Percentiles rank a stretch among this genome's conserved stretches.
phyloP scores from a whole-genome alignment of 2,329 filamentous ascomycete species.

The Fusarium sp. region DNA sequence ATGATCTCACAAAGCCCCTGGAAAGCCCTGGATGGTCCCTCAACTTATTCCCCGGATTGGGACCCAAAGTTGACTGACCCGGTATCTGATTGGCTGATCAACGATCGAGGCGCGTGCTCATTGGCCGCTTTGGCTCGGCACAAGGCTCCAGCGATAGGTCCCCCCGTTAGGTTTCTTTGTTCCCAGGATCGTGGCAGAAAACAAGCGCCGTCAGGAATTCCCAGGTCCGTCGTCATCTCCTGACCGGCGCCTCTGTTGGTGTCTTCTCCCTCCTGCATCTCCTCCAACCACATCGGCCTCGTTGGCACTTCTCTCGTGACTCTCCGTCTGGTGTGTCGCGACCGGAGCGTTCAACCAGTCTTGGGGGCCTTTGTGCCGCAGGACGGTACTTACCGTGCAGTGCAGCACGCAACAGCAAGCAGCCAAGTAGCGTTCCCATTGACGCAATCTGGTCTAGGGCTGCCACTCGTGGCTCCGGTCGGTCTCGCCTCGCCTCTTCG shows the following conservation, averaged over 20 bases:
- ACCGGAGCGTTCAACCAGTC: conserved; percentile 20
- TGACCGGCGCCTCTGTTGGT: conserved; percentile 25
- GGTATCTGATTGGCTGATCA: conserved; percentile 14
- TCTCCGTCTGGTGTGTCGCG: conserved; percentile 15
- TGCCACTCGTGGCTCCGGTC: conserved; percentile 11
- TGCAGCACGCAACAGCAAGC: not conserved
- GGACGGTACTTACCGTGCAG: conserved; percentile 28
- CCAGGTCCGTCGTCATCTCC: conserved; percentile 35
- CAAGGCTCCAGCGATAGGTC: conserved; percentile 7
- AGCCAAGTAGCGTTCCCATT: conserved; percentile 26
- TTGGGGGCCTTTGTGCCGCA: conserved; percentile 38
- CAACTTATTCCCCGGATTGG: conserved; percentile 34
- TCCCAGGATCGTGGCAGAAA: conserved; percentile 42
- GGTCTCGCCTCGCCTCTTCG: conserved; percentile 18
- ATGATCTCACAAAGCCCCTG: conserved; percentile 10
- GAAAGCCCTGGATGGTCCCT: conserved; percentile 22
- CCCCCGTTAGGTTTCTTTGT: conserved; percentile 11
- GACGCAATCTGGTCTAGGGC: conserved; percentile 40
- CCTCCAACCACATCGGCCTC: conserved; percentile 29
- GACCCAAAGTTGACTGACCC: conserved; percentile 14
- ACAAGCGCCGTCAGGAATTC: conserved; percentile 30
- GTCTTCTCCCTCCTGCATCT: conserved; percentile 30
- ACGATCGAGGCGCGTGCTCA: conserved; percentile 5
- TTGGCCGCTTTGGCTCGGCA: conserved; percentile 19
- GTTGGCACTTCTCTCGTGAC: conserved; percentile 29